Evolutionary conservation across 352 stramenopile species (phyloP).

Genomic region (Peronospora destructor): DNA sequence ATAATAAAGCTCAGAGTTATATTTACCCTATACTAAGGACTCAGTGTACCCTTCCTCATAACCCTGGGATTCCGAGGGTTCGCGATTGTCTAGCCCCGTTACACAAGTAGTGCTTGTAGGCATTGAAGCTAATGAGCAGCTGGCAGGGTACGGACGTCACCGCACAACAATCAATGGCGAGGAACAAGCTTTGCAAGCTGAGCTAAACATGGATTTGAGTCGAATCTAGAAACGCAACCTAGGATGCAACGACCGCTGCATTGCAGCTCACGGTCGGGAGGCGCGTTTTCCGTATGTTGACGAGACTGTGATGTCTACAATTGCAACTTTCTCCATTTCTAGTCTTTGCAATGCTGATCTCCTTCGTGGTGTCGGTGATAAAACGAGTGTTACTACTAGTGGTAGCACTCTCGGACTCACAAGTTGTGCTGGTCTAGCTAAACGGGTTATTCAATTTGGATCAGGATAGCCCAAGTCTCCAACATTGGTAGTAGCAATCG

Average conservation of each 20-base stretch:
- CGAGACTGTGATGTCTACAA: no score
- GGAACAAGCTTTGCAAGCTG: constrained; percentile 47
- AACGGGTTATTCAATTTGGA: constrained; percentile 94
- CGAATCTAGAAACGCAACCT: constrained; percentile 95
- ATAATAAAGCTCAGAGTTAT: no score
- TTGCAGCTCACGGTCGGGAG: no score
- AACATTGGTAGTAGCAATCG: constrained; percentile 58
- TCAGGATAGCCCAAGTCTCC: constrained; percentile 87
- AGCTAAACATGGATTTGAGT: constrained; percentile 85
- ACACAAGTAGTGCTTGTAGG: no score
- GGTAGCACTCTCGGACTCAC: constrained; percentile 61
- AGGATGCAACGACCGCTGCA: constrained; percentile 92
- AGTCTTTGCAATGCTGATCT: constrained; percentile 76
- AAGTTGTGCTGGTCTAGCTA: constrained; percentile 80
- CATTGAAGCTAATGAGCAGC: no score
- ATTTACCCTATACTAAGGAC: no score
- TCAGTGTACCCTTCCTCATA: no score
- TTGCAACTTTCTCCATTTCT: constrained; percentile 49
- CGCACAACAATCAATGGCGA: constrained; percentile 62
- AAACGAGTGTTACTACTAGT: constrained; percentile 88
- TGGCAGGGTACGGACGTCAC: constrained; percentile 93
- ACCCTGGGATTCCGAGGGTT: no score
- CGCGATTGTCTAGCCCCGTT: no score
- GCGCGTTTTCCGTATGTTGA: no score
- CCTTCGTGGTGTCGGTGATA: constrained; percentile 85